Conservation (phyloP, 2,329 filamentous ascomycete species). For the Penicillium vulpinum region DNA sequence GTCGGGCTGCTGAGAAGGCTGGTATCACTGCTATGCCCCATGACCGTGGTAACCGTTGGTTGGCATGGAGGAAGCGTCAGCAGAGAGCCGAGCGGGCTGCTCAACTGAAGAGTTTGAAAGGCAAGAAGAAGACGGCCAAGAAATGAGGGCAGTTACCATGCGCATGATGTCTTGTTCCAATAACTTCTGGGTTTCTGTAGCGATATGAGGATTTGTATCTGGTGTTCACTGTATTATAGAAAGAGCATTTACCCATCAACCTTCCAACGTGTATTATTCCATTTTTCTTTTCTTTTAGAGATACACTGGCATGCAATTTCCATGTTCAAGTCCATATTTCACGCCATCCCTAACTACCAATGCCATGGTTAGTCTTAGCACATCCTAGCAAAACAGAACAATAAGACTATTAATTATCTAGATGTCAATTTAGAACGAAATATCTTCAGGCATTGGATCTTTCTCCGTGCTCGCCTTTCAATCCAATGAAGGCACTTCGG, state of each 20-base stretch:
- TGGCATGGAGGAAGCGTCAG: constrained; percentile 63
- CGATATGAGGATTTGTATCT: constrained; percentile 27
- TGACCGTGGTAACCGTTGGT: constrained; percentile 60
- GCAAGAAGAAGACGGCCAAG: constrained; percentile 45
- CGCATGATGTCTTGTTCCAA: constrained; percentile 26
- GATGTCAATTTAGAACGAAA: background rate
- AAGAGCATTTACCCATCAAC: constrained; percentile 21
- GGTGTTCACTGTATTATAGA: constrained; percentile 39
- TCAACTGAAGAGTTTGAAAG: constrained; percentile 56
- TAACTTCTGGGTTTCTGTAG: constrained; percentile 23
- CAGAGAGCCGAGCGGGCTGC: constrained; percentile 52
- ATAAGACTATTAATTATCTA: background rate
- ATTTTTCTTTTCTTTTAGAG: background rate
- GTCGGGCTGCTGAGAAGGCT: constrained; percentile 61
- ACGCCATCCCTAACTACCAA: background rate
- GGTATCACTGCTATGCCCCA: constrained; percentile 58
- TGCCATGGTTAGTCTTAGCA: background rate
- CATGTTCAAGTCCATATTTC: background rate
- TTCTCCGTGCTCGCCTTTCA: background rate
- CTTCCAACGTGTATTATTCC: background rate
- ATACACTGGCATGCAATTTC: background rate
- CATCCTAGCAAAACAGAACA: background rate
- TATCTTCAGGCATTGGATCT: background rate
- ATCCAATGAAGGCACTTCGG: background rate
- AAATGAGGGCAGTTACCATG: constrained; percentile 28